Conservation (phyloP, 1,139 yeast species). For the Geotrichum restrictum region DNA sequence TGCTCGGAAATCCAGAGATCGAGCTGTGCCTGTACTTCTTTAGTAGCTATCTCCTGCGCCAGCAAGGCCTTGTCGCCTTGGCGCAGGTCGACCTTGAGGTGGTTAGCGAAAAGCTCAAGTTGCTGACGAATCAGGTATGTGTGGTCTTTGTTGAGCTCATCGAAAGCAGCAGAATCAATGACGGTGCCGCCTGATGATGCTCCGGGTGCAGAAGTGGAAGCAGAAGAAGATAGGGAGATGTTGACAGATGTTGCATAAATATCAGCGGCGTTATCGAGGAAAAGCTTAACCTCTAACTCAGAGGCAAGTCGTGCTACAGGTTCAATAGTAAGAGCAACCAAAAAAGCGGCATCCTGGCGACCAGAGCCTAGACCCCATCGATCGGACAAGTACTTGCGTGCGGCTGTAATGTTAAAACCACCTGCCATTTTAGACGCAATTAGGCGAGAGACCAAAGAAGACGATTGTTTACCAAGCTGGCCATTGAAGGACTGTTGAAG, state of each 20-base stretch:
- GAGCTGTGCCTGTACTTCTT: constrained; percentile 77
- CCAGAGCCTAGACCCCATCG: constrained; percentile 78
- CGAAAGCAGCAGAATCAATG: constrained; percentile 75
- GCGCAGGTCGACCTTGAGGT: constrained; percentile 86
- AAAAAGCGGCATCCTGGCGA: constrained; percentile 86
- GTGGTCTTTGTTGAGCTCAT: constrained; percentile 87
- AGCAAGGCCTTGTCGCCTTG: constrained; percentile 83
- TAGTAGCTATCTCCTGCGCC: constrained; percentile 84
- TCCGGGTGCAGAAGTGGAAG: constrained; percentile 50
- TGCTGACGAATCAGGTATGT: constrained; percentile 89
- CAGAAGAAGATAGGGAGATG: constrained; percentile 65
- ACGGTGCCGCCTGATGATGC: constrained; percentile 63
- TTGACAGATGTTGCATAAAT: constrained; percentile 84
- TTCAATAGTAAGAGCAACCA: constrained; percentile 79
- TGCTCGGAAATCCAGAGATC: constrained; percentile 93
- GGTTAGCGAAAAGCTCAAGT: constrained; percentile 89
- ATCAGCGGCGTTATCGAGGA: constrained; percentile 73
- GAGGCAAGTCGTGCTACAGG: constrained; percentile 83
- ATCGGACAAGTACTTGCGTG: constrained; percentile 84
- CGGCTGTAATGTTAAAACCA: constrained; percentile 88
- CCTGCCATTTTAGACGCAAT: constrained; percentile 99
- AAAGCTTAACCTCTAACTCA: constrained; percentile 86
- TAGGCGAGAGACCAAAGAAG: constrained; percentile 81
- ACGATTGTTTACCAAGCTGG: constrained; percentile 85
- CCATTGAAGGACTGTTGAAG: constrained; percentile 90